Evolutionary conservation across 345 rosid species (phyloP).

Genomic region (Salix udensis): DNA sequence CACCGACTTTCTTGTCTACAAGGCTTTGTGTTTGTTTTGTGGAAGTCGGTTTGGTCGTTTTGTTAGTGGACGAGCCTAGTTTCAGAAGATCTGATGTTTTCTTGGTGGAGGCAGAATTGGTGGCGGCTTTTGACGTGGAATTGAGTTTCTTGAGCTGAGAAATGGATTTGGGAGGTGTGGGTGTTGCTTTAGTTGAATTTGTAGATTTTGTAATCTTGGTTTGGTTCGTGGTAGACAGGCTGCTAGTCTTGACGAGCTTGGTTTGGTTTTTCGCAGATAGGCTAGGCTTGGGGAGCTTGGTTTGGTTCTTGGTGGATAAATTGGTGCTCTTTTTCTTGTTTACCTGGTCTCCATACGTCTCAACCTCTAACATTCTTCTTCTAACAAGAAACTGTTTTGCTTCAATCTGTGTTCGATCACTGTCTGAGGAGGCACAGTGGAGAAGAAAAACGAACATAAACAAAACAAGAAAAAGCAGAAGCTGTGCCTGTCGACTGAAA

Average conservation of each 20-base stretch:
- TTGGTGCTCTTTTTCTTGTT: constrained; percentile 43
- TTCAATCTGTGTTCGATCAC: constrained; percentile 17
- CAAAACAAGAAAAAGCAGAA: constrained; percentile 35
- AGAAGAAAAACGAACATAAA: constrained; percentile 33
- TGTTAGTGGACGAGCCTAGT: constrained; percentile 44
- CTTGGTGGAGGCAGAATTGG: constrained; percentile 23
- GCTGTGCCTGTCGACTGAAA: constrained; percentile 35
- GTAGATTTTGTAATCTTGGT: constrained; percentile 47
- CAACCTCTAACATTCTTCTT: constrained; percentile 39
- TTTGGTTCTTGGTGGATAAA: constrained; percentile 42
- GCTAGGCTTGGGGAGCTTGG: constrained; percentile 34
- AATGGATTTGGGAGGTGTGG: constrained; percentile 19
- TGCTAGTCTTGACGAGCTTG: constrained; percentile 29
- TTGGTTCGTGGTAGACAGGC: constrained; percentile 42
- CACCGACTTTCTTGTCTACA: constrained; percentile 23
- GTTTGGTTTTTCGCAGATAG: constrained; percentile 45
- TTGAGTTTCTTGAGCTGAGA: constrained; percentile 27
- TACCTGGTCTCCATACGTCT: constrained; percentile 21
- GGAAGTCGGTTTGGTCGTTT: constrained; percentile 43
- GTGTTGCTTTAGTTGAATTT: constrained; percentile 37
- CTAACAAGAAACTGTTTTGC: constrained; percentile 27
- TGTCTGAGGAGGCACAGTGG: constrained; percentile 32
- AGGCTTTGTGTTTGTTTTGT: constrained; percentile 20
- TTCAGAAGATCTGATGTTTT: constrained; percentile 58
- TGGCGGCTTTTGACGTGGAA: constrained; percentile 42